Percentiles rank a stretch among this genome's conserved stretches.
Conservation (phyloP, 2,329 filamentous ascomycete species). For the Periconia digitata region DNA sequence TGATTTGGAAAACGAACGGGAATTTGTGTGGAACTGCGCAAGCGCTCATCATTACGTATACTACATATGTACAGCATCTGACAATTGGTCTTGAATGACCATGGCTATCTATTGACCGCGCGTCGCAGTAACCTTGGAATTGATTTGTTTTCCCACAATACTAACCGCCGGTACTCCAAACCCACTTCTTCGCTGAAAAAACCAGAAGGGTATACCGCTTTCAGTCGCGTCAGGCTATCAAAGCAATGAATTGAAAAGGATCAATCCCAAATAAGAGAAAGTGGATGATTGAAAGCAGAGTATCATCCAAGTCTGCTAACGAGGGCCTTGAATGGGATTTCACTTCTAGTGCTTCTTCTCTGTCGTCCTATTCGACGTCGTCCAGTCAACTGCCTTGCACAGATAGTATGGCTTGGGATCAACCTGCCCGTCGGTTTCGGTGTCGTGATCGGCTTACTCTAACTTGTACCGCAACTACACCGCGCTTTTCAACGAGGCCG, state of each 20-base stretch:
- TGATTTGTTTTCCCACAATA: neutral
- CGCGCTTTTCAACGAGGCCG: constrained; percentile 46
- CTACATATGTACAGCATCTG: neutral
- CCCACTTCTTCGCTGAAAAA: neutral
- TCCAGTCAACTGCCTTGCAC: neutral
- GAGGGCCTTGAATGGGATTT: neutral
- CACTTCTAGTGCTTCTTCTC: neutral
- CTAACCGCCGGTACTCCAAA: neutral
- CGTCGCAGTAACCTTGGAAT: no score
- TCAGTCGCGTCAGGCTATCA: neutral
- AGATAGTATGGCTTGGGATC: neutral
- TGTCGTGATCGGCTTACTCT: neutral
- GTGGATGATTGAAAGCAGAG: neutral
- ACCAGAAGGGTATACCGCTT: constrained; percentile 1
- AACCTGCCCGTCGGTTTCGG: neutral
- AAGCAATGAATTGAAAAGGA: neutral
- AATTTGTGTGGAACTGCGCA: neutral
- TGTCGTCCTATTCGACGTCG: neutral
- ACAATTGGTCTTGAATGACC: no score
- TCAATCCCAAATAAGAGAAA: neutral
- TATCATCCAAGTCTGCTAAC: neutral
- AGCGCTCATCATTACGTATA: neutral
- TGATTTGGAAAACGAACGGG: no score
- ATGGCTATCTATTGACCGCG: no score
- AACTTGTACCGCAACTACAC: neutral